Conservation (phyloP, 1,284 basidiomycete genomes). For the Cystobasidium sp. region DNA sequence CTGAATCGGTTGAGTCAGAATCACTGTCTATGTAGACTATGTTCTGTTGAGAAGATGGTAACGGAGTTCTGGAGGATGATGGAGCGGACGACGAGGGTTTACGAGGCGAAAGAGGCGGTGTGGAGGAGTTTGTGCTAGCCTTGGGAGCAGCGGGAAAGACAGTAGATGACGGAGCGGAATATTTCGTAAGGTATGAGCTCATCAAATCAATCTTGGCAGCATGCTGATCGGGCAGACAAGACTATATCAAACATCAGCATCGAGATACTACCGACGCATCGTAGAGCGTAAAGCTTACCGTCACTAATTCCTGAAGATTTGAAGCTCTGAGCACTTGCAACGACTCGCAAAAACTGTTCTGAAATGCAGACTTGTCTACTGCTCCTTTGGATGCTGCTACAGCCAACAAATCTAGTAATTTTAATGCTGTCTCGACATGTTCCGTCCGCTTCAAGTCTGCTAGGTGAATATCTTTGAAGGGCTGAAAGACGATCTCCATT, state of each 20-base stretch:
- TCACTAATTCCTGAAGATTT: slow-evolving; percentile 22
- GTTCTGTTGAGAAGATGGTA: background rate
- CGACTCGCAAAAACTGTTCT: background rate
- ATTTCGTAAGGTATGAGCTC: slow-evolving; percentile 6
- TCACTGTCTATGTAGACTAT: slow-evolving; percentile 17
- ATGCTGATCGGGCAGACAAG: slow-evolving; percentile 13
- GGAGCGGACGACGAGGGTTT: background rate
- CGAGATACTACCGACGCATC: background rate
- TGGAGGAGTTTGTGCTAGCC: background rate
- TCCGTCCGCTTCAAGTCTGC: slow-evolving; percentile 3
- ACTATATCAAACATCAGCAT: slow-evolving; percentile 9
- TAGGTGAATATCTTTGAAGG: slow-evolving; percentile 10
- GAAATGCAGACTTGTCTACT: slow-evolving; percentile 19
- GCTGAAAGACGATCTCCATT: slow-evolving; percentile 24
- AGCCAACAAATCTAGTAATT: background rate
- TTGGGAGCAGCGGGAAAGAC: background rate
- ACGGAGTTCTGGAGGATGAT: background rate
- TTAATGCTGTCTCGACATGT: slow-evolving; percentile 8
- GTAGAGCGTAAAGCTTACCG: slow-evolving; percentile 3
- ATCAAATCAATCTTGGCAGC: slow-evolving; percentile 13
- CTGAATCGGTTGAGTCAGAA: slow-evolving; percentile 3
- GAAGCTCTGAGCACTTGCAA: background rate
- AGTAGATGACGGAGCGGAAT: slow-evolving; percentile 2
- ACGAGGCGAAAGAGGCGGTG: background rate
- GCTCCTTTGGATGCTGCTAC: background rate